These are phyloP conservation scores for Curvularia verruculosa DNA, from an alignment of 2,329 filamentous ascomycete genomes.

Conservation along the genomic window DNA sequence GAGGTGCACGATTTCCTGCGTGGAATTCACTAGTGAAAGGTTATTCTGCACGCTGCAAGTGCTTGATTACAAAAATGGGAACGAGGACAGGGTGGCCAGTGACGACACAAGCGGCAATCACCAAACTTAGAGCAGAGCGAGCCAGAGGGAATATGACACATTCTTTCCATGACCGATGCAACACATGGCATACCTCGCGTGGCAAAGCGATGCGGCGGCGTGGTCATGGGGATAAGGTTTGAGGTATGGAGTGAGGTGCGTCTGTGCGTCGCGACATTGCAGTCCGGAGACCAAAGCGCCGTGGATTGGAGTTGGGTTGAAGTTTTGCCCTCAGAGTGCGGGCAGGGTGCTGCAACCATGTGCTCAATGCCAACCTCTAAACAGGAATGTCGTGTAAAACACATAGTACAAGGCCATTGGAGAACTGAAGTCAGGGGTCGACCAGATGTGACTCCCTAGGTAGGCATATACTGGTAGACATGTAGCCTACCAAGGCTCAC, in stretches of 20 bases:
- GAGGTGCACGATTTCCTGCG: background rate
- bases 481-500: no score
- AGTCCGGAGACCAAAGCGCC: no score
- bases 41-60: background rate
- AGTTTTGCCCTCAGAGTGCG: no score
- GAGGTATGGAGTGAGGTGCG: background rate
- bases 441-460: no score
- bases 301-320: no score
- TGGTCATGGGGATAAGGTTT: background rate
- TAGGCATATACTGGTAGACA: no score
- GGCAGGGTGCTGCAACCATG: no score
- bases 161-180: background rate
- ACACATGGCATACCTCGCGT: no score
- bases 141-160: background rate
- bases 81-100: background rate
- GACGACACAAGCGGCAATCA: background rate
- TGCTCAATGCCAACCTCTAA: no score
- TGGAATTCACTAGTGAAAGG: background rate
- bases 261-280: background rate
- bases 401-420: no score
- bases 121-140: background rate
- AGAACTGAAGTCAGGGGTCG: no score
- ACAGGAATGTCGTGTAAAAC: no score
- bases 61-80: background rate
- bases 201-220: background rate